Base-by-base conservation (phyloP, 2,329 filamentous ascomycete species). In the Diaporthe australafricana region DNA sequence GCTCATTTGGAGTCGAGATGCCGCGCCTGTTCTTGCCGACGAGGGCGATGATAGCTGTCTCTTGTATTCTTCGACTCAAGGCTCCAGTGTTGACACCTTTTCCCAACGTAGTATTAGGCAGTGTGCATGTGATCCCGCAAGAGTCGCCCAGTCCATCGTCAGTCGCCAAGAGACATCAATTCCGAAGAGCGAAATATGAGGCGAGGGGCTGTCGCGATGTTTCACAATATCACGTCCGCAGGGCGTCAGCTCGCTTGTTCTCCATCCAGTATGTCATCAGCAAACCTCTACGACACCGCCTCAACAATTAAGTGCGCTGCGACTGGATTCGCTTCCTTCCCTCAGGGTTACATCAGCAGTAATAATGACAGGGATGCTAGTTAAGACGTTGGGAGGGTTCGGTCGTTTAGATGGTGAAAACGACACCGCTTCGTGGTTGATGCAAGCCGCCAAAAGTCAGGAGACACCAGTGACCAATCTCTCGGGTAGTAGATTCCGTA, bases 401-500 rank as follows among this genome's bases (percentile, higher is more conserved):
- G 57, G 40, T 12, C 27, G 42, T 63, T 63, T 11, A 48, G 30
- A 25, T 20, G 42, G 42, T 35, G 42, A 27, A 48, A 48, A 25
- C 5, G 60, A 35, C 60, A 63, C 60, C 60, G 60, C 60, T 35
- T 30, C 2, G 3, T 48, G 42, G 60, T 48, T 17, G n/a, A 32
- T 12, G 42, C 42, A 63, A n/a, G 30, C 38, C 25, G 25, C 45
- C 56, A 32, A 40, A n/a, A 14, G 25, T 45, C 20, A 22, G 57
- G 7, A 47, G 40, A 7, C 57, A 62, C 38, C 25, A 38, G 56
- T 60, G 35, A 60, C 56, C 38, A 22, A 25, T 30, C 17, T 30
- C 22, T 62, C 57, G 38, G 57, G n/a, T 45, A 27, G 27, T 27
- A 62, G 22, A n/a, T 62, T 38, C 57, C 57, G 57, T 25, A 47